A percentile compares a stretch with the other conserved stretches of the same genome.
Conservation (phyloP, 108 stramenopile species). For the Bacterosira constricta region DNA sequence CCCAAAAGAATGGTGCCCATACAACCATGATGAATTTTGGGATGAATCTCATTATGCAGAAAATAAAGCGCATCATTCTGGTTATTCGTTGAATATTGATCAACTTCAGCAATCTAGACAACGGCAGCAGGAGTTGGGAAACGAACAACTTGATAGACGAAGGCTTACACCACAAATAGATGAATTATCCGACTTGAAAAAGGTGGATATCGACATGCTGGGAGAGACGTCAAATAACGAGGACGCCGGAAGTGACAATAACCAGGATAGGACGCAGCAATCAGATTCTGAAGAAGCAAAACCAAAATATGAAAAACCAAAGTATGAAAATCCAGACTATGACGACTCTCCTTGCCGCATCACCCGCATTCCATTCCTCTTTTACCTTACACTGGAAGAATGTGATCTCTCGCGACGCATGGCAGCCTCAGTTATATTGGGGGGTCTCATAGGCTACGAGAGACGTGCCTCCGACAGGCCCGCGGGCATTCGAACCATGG, state of each 20-base stretch:
- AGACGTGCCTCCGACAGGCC: constrained; percentile 83
- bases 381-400: constrained; percentile 73
- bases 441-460: constrained; percentile 84
- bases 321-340: constrained; percentile 66
- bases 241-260: no score
- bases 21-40: constrained; percentile 3
- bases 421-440: constrained; percentile 57
- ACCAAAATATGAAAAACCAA: background rate
- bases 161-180: no score
- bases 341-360: constrained; percentile 48
- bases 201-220: background rate
- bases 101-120: background rate
- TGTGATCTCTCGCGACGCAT: constrained; percentile 67
- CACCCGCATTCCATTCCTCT: constrained; percentile 39
- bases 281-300: constrained; percentile 1
- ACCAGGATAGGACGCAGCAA: background rate
- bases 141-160: no score
- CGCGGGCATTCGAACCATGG: constrained; percentile 93
- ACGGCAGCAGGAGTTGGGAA: background rate
- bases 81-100: background rate
- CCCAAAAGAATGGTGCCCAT: constrained; percentile 21
- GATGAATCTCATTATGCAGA: background rate
- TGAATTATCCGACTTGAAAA: no score
- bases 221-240: constrained; percentile 6
- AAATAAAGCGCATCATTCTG: background rate